These are phyloP conservation scores for Ephemerocybe angulata DNA, from an alignment of 768 basidiomycete species.

Conservation along the genomic window DNA sequence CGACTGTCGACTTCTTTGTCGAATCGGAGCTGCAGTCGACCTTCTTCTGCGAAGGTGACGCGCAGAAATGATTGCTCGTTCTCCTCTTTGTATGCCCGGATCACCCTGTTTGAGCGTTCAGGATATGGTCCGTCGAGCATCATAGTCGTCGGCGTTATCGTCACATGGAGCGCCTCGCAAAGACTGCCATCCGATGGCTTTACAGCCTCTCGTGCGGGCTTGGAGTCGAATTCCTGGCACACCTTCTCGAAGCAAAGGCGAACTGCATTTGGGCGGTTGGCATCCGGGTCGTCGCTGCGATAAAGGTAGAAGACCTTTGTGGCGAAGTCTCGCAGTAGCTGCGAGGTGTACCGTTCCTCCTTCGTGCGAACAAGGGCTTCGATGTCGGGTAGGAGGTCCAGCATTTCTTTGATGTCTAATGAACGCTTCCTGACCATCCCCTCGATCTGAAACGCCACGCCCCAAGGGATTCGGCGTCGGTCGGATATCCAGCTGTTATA, in stretches of 20 bases:
- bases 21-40: slow-evolving; percentile 11
- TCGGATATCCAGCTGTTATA: slow-evolving; percentile 30
- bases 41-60: slow-evolving; percentile 16
- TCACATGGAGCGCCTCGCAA: slow-evolving; percentile 29
- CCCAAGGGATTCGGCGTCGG: slow-evolving; percentile 47
- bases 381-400: slow-evolving; percentile 37
- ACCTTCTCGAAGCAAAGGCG: slow-evolving; percentile 28
- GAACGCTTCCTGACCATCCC: slow-evolving; percentile 34
- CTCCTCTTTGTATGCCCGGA: slow-evolving; percentile 10
- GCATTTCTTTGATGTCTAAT: slow-evolving; percentile 50
- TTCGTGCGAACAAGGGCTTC: slow-evolving; percentile 22
- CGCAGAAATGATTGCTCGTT: slow-evolving; percentile 17
- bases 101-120: slow-evolving; percentile 17
- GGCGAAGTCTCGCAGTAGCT: slow-evolving; percentile 40
- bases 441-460: slow-evolving; percentile 60
- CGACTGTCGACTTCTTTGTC: slow-evolving; percentile 24
- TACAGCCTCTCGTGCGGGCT: slow-evolving; percentile 19
- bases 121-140: slow-evolving; percentile 13
- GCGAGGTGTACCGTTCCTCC: slow-evolving; percentile 33
- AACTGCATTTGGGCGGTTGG: slow-evolving; percentile 20
- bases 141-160: slow-evolving; percentile 14
- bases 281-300: slow-evolving; percentile 24
- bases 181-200: slow-evolving; percentile 30
- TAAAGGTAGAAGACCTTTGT: slow-evolving; percentile 21
- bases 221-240: slow-evolving; percentile 20